Conservation (phyloP, 2,329 filamentous ascomycete genomes). For the Rugonectria rugulosa region DNA sequence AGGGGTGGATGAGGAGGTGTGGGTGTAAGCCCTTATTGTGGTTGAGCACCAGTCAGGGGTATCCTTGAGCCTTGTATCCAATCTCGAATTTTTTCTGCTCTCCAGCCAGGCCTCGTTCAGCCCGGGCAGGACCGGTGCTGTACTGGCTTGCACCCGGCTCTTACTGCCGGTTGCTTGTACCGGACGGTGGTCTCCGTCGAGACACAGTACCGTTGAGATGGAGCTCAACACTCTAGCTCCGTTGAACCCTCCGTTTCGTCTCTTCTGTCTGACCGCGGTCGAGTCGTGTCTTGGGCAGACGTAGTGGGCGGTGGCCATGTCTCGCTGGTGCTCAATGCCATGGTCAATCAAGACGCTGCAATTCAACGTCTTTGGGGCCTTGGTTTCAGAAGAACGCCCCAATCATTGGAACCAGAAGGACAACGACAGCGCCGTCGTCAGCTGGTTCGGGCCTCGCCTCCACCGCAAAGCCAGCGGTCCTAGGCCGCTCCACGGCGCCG, state of each 20-base stretch:
- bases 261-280: neutral
- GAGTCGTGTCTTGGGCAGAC: slow-evolving; percentile 7
- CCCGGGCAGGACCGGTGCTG: slow-evolving; percentile 37
- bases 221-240: slow-evolving; percentile 5
- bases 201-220: slow-evolving; percentile 4
- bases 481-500: slow-evolving; percentile 35
- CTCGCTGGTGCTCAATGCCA: slow-evolving; percentile 17
- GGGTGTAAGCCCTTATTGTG: slow-evolving; percentile 19
- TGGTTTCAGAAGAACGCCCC: slow-evolving; percentile 22
- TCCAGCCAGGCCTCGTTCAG: slow-evolving; percentile 33
- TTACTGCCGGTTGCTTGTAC: slow-evolving; percentile 34
- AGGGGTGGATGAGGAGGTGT: neutral
- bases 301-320: slow-evolving; percentile 13
- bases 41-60: slow-evolving; percentile 25
- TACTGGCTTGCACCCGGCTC: slow-evolving; percentile 37
- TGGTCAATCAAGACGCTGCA: slow-evolving; percentile 15
- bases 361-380: slow-evolving; percentile 8
- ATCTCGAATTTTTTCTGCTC: slow-evolving; percentile 38
- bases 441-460: slow-evolving; percentile 25
- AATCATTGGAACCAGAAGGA: slow-evolving; percentile 20
- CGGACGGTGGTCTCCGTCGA: slow-evolving; percentile 20
- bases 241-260: slow-evolving; percentile 15
- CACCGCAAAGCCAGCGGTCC: slow-evolving; percentile 24
- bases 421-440: slow-evolving; percentile 23
- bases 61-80: slow-evolving; percentile 37